These are phyloP conservation scores for Avena insularis DNA, from an alignment of 176 grass and related monocot genomes.

Conservation along the genomic window DNA sequence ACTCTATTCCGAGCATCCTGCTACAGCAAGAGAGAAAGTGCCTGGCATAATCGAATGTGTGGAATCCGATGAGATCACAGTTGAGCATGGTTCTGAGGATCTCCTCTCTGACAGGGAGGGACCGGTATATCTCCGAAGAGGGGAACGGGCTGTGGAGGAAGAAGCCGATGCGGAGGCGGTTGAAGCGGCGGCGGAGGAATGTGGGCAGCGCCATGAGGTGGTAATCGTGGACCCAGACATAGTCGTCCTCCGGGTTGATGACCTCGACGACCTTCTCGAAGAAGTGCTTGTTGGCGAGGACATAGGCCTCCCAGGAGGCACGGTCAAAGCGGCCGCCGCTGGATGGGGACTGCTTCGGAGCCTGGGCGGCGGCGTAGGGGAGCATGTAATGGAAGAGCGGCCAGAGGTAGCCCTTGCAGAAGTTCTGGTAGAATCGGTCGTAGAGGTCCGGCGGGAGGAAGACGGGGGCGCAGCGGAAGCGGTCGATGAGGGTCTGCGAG, in stretches of 20 bases:
- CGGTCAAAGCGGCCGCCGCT: constrained; percentile 62
- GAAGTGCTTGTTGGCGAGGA: constrained; percentile 86
- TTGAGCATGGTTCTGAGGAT: constrained; percentile 86
- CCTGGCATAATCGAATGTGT: constrained; percentile 90
- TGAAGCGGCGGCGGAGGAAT: constrained; percentile 87
- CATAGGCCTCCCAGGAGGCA: constrained; percentile 73
- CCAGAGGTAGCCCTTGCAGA: constrained; percentile 91
- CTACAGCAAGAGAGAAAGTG: constrained; percentile 96
- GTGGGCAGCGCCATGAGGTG: constrained; percentile 92
- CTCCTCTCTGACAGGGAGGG: constrained; percentile 84
- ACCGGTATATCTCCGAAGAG: constrained; percentile 86
- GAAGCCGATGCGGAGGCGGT: constrained; percentile 83
- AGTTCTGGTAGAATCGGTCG: constrained; percentile 77
- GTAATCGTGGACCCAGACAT: constrained; percentile 93
- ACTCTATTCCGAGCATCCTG: constrained; percentile 88
- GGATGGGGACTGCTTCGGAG: not conserved
- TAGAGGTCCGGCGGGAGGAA: constrained; percentile 76
- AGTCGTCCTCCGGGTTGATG: constrained; percentile 93
- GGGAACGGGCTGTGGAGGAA: constrained; percentile 92
- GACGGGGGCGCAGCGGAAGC: constrained; percentile 81
- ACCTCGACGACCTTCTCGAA: constrained; percentile 84
- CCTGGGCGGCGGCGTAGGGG: constrained; percentile 44
- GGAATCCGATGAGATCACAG: constrained; percentile 91
- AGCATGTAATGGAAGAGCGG: constrained; percentile 99
- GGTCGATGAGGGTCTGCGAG: constrained; percentile 73